Conservation (phyloP, 1,284 basidiomycete genomes). For the Fomitiporia mediterranea region DNA sequence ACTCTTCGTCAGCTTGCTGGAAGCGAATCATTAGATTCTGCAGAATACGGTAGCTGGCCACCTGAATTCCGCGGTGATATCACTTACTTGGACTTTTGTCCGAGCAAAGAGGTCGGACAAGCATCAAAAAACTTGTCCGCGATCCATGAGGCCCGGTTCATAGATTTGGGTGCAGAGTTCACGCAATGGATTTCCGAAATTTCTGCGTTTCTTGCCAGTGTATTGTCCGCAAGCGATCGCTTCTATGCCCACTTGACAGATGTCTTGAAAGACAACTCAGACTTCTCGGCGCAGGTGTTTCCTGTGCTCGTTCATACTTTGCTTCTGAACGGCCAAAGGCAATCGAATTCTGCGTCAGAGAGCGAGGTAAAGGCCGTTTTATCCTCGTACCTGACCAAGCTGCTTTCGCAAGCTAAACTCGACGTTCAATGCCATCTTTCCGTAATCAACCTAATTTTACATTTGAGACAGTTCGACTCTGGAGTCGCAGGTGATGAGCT, state of each 20-base stretch:
- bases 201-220: constrained; percentile 56
- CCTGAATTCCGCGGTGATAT: constrained; percentile 47
- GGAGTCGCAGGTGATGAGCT: constrained; percentile 46
- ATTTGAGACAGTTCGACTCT: constrained; percentile 68
- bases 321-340: constrained; percentile 41
- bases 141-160: constrained; percentile 23
- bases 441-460: constrained; percentile 76
- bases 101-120: background rate
- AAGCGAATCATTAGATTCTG: constrained; percentile 35
- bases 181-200: constrained; percentile 63
- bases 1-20: constrained; percentile 58
- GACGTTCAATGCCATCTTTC: constrained; percentile 49
- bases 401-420: constrained; percentile 45
- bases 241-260: constrained; percentile 69
- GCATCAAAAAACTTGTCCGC: constrained; percentile 25
- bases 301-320: constrained; percentile 70
- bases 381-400: constrained; percentile 59
- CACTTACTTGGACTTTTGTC: constrained; percentile 38
- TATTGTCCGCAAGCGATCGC: constrained; percentile 46
- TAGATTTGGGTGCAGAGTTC: constrained; percentile 45
- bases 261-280: constrained; percentile 50
- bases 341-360: background rate
- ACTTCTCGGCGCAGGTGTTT: constrained; percentile 63
- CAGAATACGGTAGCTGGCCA: constrained; percentile 34
- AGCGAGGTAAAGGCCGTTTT: constrained; percentile 31